phyloP scores from a whole-genome alignment of 768 basidiomycete species.

The Pulveroboletus sp. region DNA sequence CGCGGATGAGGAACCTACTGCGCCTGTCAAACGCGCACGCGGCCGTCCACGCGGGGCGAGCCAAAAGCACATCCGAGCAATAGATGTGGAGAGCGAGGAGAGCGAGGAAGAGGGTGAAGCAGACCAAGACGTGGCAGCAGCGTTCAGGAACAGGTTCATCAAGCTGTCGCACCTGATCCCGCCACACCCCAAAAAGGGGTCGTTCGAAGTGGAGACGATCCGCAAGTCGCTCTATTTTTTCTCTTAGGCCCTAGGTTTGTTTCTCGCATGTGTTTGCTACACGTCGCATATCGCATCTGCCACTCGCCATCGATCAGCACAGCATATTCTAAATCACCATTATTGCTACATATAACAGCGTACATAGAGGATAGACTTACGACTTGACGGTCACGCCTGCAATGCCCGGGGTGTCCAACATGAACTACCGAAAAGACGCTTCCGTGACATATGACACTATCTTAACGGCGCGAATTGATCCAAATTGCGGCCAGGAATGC shows the following conservation, averaged over 20 bases:
- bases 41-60: constrained; percentile 20
- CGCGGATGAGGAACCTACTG: not conserved
- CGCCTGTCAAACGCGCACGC: constrained; percentile 10
- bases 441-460: too few relatives aligned
- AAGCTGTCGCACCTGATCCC: constrained; percentile 73
- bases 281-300: not conserved
- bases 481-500: too few relatives aligned
- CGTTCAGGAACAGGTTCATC: constrained; percentile 58
- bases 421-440: too few relatives aligned
- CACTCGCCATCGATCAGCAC: constrained; percentile 8
- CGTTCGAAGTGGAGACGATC: constrained; percentile 80
- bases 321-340: constrained; percentile 16
- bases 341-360: constrained; percentile 10
- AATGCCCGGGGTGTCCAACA: too few relatives aligned
- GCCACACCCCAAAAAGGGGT: constrained; percentile 77
- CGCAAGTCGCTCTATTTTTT: constrained; percentile 89
- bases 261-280: not conserved
- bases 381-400: too few relatives aligned
- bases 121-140: constrained; percentile 23
- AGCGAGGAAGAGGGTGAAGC: constrained; percentile 17
- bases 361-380: constrained; percentile 13
- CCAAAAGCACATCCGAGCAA: constrained; percentile 16
- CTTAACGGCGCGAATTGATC: too few relatives aligned
- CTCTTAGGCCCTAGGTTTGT: constrained; percentile 46
- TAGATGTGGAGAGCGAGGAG: constrained; percentile 1